These are phyloP conservation scores for Cryptococcus neoformans DNA, from an alignment of 1,284 basidiomycete genomes.

Conservation along the genomic window DNA sequence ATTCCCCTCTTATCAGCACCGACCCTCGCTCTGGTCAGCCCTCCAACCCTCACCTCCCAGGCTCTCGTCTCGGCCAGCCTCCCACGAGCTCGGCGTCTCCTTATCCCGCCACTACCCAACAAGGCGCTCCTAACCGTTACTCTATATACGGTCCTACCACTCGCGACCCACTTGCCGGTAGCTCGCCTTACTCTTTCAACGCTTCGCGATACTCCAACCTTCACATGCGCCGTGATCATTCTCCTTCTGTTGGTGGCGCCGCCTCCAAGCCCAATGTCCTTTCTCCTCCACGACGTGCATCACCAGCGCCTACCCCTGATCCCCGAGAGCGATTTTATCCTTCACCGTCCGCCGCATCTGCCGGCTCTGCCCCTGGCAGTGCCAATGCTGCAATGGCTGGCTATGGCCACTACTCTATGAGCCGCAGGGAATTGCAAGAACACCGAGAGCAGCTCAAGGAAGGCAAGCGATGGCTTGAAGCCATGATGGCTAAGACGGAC, in stretches of 20 bases:
- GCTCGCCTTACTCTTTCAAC: slow-evolving; percentile 28
- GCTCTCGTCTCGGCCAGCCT: slow-evolving; percentile 14
- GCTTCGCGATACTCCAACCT: slow-evolving; percentile 26
- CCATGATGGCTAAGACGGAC: slow-evolving; percentile 45
- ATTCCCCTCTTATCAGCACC: slow-evolving; percentile 25
- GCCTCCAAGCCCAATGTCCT: slow-evolving; percentile 8
- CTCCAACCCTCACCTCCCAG: slow-evolving; percentile 6
- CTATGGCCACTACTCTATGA: slow-evolving; percentile 37
- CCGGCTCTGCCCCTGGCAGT: slow-evolving; percentile 1
- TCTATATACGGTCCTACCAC: slow-evolving; percentile 43
- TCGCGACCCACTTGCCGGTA: slow-evolving; percentile 27
- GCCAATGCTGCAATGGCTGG: slow-evolving; percentile 4
- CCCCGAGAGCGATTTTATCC: slow-evolving; percentile 19
- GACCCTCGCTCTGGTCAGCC: slow-evolving; percentile 4
- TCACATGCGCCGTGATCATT: slow-evolving; percentile 29
- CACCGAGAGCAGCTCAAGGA: slow-evolving; percentile 49
- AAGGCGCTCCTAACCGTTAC: slow-evolving; percentile 25
- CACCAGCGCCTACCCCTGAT: slow-evolving; percentile 24
- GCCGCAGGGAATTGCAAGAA: slow-evolving; percentile 42
- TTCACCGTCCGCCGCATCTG: slow-evolving; percentile 2
- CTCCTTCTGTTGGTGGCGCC: slow-evolving; percentile 19
- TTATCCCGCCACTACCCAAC: background rate
- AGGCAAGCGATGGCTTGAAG: slow-evolving; percentile 48
- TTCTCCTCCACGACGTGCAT: slow-evolving; percentile 23
- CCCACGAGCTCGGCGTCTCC: background rate